Conservation (phyloP, 176 grass and related monocot genomes). For the Tillandsia leiboldiana region DNA sequence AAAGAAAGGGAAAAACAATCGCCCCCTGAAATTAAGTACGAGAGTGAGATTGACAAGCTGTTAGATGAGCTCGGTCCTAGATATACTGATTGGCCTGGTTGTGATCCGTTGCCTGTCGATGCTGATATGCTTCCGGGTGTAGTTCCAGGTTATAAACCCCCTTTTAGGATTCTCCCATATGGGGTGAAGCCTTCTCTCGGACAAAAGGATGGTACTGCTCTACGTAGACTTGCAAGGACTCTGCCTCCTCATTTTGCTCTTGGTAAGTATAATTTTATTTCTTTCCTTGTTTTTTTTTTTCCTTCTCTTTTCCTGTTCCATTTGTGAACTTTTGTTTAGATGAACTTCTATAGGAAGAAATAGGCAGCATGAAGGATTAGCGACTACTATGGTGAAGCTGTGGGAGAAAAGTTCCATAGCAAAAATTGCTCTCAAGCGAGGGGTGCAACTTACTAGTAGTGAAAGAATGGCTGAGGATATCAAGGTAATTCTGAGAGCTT, state of each 20-base stretch:
- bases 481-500: slow-evolving; percentile 42
- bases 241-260: slow-evolving; percentile 91
- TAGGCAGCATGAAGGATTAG: slow-evolving; percentile 88
- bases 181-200: slow-evolving; percentile 54
- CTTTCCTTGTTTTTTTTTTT: background rate
- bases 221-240: slow-evolving; percentile 62
- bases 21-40: slow-evolving; percentile 59
- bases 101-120: slow-evolving; percentile 69
- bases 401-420: slow-evolving; percentile 93
- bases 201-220: slow-evolving; percentile 51
- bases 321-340: background rate
- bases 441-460: slow-evolving; percentile 80
- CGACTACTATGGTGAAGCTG: slow-evolving; percentile 67
- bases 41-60: slow-evolving; percentile 73
- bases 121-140: slow-evolving; percentile 68
- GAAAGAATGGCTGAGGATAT: slow-evolving; percentile 98
- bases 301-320: background rate
- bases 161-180: slow-evolving; percentile 81
- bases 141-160: slow-evolving; percentile 61
- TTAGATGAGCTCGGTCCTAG: slow-evolving; percentile 76
- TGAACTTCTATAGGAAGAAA: slow-evolving; percentile 47
- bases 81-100: slow-evolving; percentile 82
- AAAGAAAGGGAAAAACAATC: slow-evolving; percentile 24
- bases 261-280: slow-evolving; percentile 37
- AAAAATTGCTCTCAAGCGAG: slow-evolving; percentile 88